Conservation (phyloP, 1,284 basidiomycete genomes). For the Leccinum angustisporum region DNA sequence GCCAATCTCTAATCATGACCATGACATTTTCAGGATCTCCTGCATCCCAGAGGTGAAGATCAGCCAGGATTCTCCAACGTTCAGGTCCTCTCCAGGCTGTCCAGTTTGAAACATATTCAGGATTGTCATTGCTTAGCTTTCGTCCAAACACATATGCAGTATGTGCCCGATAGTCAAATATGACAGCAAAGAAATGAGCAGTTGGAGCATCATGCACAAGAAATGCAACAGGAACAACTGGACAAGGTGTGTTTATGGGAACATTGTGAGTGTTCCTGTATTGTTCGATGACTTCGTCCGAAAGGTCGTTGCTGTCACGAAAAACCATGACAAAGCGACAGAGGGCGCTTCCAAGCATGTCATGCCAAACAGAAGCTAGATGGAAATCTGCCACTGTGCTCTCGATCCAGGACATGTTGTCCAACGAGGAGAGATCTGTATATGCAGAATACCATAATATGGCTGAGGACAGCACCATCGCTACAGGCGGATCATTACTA, state of each 20-base stretch:
- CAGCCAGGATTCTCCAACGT: constrained; percentile 4
- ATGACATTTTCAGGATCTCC: not conserved
- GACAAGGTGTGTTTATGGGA: not conserved
- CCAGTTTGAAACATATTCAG: constrained; percentile 6
- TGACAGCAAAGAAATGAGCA: constrained; percentile 10
- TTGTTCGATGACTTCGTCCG: not conserved
- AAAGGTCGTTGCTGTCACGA: not conserved
- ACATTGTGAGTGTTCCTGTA: constrained; percentile 3
- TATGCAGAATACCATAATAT: not conserved
- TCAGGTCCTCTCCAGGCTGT: not conserved
- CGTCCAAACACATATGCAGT: constrained; percentile 9
- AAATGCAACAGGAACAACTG: not conserved
- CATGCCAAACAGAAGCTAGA: constrained; percentile 6
- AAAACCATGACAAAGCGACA: constrained; percentile 2
- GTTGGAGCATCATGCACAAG: not conserved
- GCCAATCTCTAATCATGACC: constrained; percentile 2
- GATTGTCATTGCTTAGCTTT: not conserved
- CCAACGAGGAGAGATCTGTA: not conserved
- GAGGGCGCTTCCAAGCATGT: not conserved
- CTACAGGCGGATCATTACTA: too few species aligned
- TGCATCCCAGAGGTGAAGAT: constrained; percentile 8
- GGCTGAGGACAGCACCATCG: too few species aligned
- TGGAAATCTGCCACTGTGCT: constrained; percentile 1
- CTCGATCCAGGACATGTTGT: not conserved
- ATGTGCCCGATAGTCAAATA: constrained; percentile 4